Evolutionary conservation across 2,329 filamentous ascomycete species (phyloP), one percentile per base, ranked within the genome.

Genomic region (Graphilbum ipis-grandicollis): DNA sequence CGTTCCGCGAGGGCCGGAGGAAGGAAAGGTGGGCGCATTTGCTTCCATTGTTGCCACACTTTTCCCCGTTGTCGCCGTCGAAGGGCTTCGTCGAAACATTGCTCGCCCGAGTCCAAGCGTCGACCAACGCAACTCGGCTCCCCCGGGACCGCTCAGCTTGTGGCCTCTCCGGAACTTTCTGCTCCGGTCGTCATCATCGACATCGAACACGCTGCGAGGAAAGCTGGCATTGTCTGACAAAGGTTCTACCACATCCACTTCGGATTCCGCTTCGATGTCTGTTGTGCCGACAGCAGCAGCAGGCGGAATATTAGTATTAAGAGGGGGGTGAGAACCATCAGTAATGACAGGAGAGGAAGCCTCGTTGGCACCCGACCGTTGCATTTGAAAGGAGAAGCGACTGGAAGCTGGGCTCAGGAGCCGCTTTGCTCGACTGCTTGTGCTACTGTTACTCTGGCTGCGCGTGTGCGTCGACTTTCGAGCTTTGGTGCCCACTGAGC

Each of bases 191-290:
- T 40, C 41, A 22, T 37, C 36, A 31, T 46, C 43, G 9, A 44
- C 39, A 19, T 50, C 46, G 25, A 46, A 49, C 1, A 37, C 36
- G 37, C 46, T 50, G 19, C 34, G 34, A 19, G 33, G 22, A 12
- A 31, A 5, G n/a, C 18, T n/a, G n/a, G n/a, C n/a, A n/a, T n/a
- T n/a, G n/a, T n/a, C n/a, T n/a, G n/a, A n/a, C n/a, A n/a, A n/a
- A n/a, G 29, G 33, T 22, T 25, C 23, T 7, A 8, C 23, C 23
- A 25, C 23, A 7, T 25, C 23, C 34, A 19, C 25, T 28, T 31
- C n/a, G 17, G 22, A 25, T 19, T 31, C 31, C 31, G 31, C 21
- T 10, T 25, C 23, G 7, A 8, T 12, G 8, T 12, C 23, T 25
- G 23, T n/a, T n/a, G n/a, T n/a, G n/a, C n/a, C n/a, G n/a, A n/a